Evolutionary conservation across 768 basidiomycete species (phyloP).

Genomic region (Boletus subparvulus): DNA sequence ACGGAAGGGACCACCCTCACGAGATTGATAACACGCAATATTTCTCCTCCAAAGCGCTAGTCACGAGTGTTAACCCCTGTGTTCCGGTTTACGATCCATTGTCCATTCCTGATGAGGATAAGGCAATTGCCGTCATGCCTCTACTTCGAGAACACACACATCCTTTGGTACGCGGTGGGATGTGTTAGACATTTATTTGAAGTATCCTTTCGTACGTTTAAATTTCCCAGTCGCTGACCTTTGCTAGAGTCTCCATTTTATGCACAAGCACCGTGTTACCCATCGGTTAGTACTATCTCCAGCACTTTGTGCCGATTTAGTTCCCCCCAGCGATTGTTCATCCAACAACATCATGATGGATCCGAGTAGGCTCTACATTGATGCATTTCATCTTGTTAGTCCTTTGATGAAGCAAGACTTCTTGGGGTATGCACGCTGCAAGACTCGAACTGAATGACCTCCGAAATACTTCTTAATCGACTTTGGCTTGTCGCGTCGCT

Average conservation of each 20-base stretch:
- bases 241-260: slow-evolving; percentile 25
- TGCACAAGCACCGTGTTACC: slow-evolving; percentile 21
- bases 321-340: slow-evolving; percentile 24
- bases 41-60: slow-evolving; percentile 3
- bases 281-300: slow-evolving; percentile 5
- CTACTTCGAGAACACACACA: slow-evolving; percentile 28
- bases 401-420: slow-evolving; percentile 19
- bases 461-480: slow-evolving; percentile 16
- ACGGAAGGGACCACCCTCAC: slow-evolving; percentile 15
- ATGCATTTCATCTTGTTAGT: slow-evolving; percentile 30
- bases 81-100: slow-evolving; percentile 31
- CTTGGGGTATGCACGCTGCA: slow-evolving; percentile 15
- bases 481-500: slow-evolving; percentile 29
- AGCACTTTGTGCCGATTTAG: not conserved
- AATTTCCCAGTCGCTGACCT: not conserved
- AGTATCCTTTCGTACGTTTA: slow-evolving; percentile 4
- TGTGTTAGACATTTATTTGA: slow-evolving; percentile 35
- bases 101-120: slow-evolving; percentile 7
- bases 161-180: slow-evolving; percentile 28
- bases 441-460: slow-evolving; percentile 18
- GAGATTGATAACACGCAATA: slow-evolving; percentile 34
- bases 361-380: slow-evolving; percentile 21
- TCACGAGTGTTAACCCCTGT: slow-evolving; percentile 32
- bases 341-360: slow-evolving; percentile 38
- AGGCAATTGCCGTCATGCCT: slow-evolving; percentile 35